Evolutionary conservation across 2,329 filamentous ascomycete species (phyloP).

Genomic region (Colletotrichum lindemuthianum): DNA sequence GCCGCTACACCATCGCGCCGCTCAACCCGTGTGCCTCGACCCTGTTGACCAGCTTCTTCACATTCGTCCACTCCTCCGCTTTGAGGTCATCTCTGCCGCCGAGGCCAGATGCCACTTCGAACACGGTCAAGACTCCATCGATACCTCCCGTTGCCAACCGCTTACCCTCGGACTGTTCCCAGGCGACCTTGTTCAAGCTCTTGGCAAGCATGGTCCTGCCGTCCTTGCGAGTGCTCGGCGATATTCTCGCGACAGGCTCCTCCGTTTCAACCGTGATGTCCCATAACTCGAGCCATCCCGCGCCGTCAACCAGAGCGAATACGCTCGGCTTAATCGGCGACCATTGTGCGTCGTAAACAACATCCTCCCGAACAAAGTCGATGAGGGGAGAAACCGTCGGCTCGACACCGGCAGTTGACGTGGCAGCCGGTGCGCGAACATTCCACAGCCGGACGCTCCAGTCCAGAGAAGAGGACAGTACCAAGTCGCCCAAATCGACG

Average conservation of each 20-base stretch:
- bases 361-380: conserved; percentile 92
- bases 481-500: conserved; percentile 92
- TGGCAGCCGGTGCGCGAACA: conserved; percentile 82
- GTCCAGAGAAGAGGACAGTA: conserved; percentile 91
- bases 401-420: conserved; percentile 67
- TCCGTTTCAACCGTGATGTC: conserved; percentile 93
- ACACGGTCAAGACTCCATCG: conserved; percentile 89
- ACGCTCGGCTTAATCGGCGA: conserved; percentile 93
- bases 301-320: conserved; percentile 93
- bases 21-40: conserved; percentile 71
- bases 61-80: conserved; percentile 89
- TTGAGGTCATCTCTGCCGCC: conserved; percentile 86
- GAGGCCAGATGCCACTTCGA: conserved; percentile 85
- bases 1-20: conserved; percentile 50
- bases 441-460: conserved; percentile 99
- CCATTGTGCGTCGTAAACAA: conserved; percentile 97
- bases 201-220: conserved; percentile 78
- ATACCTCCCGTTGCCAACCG: conserved; percentile 90
- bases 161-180: conserved; percentile 91
- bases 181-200: conserved; percentile 93
- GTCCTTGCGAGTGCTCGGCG: conserved; percentile 73
- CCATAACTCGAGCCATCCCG: conserved; percentile 93
- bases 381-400: conserved; percentile 77
- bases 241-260: conserved; percentile 85
- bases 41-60: conserved; percentile 88